phyloP scores from a whole-genome alignment of 2,329 filamentous ascomycete species.

The Aspergillus cejpii region DNA sequence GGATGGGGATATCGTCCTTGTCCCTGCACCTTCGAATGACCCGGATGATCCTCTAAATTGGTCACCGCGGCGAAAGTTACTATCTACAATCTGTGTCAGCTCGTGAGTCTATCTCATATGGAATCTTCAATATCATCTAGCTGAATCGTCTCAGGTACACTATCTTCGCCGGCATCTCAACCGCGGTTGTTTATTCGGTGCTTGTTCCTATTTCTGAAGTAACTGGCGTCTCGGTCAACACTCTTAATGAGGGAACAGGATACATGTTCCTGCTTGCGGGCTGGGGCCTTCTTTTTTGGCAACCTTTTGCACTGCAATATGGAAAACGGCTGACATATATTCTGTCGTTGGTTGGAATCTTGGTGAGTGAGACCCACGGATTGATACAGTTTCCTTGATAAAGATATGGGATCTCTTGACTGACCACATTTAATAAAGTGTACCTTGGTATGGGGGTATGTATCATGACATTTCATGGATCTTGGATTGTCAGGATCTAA shows the following conservation, averaged over 20 bases:
- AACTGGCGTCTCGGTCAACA: conserved; percentile 31
- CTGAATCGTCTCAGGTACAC: conserved; percentile 28
- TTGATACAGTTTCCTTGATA: not conserved
- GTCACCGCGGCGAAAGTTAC: conserved; percentile 38
- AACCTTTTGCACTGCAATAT: conserved; percentile 43
- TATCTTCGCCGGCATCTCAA: conserved; percentile 34
- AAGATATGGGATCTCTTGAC: not conserved
- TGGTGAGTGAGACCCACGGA: conserved; percentile 19
- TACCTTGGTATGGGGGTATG: conserved; percentile 31
- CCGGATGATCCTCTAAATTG: conserved; percentile 46
- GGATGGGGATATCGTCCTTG: conserved; percentile 37
- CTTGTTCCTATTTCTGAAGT: conserved; percentile 32
- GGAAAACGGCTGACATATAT: conserved; percentile 36
- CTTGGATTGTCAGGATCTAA: not conserved
- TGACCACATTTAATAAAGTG: conserved; percentile 14
- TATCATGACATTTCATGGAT: not conserved
- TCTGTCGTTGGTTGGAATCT: conserved; percentile 27
- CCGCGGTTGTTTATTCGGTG: conserved; percentile 37
- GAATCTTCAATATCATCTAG: too few relatives aligned
- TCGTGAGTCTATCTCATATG: conserved; percentile 24
- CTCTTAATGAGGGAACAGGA: conserved; percentile 37
- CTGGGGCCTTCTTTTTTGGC: conserved; percentile 45
- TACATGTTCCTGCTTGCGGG: conserved; percentile 41
- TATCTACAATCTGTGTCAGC: conserved; percentile 40
- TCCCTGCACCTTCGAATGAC: conserved; percentile 41